Evolutionary conservation across 192 early-diverging fungal species (phyloP).

Genomic region (Coemansia sp.): DNA sequence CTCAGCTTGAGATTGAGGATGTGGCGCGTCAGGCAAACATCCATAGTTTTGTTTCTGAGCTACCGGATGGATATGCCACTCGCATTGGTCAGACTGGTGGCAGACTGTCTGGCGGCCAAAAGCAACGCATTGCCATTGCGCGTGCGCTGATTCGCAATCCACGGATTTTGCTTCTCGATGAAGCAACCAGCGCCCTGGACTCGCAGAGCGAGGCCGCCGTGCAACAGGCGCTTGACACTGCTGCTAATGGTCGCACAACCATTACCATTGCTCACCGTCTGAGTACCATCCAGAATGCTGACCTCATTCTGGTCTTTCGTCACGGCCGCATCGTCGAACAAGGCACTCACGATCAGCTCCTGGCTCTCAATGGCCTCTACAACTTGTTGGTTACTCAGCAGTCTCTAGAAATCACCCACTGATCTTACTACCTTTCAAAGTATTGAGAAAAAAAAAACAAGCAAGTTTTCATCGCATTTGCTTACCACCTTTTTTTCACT

Average conservation of each 20-base stretch:
- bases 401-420: conserved; percentile 53
- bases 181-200: conserved; percentile 83
- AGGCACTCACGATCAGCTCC: conserved; percentile 67
- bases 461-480: not conserved
- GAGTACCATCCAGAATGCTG: conserved; percentile 82
- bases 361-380: conserved; percentile 62
- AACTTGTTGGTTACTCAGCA: conserved; percentile 64
- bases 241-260: conserved; percentile 70
- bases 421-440: no score
- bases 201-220: conserved; percentile 78
- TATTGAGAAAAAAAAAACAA: no score
- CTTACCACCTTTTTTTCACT: not conserved
- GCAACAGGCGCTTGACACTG: conserved; percentile 73
- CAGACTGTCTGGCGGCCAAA: conserved; percentile 66
- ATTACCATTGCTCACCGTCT: conserved; percentile 75
- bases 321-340: conserved; percentile 64
- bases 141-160: conserved; percentile 68
- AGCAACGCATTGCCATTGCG: conserved; percentile 72
- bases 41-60: conserved; percentile 56
- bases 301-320: conserved; percentile 69
- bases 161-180: conserved; percentile 75
- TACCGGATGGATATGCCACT: conserved; percentile 66
- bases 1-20: conserved; percentile 60
- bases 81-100: conserved; percentile 66
- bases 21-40: conserved; percentile 64